Conservation (phyloP, 495 filamentous ascomycete genomes). For the Hypoxylon lienhwacheense region DNA sequence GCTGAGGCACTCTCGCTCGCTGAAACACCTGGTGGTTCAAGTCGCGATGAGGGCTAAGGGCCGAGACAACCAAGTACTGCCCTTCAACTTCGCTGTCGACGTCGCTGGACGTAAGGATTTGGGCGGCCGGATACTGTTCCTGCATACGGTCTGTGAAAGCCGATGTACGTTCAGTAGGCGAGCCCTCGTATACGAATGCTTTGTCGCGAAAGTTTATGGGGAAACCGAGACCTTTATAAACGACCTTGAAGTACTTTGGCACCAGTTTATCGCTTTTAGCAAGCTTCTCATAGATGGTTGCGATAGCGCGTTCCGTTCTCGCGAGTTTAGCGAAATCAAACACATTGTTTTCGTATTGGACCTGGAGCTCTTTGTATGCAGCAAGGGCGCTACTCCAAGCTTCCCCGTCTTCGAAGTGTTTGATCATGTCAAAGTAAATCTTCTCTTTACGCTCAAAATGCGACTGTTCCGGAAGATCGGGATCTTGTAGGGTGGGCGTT, state of each 20-base stretch:
- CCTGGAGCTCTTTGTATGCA: constrained; percentile 86
- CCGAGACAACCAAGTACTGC: constrained; percentile 84
- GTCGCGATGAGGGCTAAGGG: constrained; percentile 80
- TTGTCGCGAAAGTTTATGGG: constrained; percentile 79
- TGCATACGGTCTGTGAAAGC: constrained; percentile 92
- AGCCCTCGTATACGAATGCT: constrained; percentile 88
- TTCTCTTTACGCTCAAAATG: constrained; percentile 92
- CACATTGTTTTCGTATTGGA: constrained; percentile 82
- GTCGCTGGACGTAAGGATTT: constrained; percentile 71
- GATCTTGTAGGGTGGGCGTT: constrained; percentile 71
- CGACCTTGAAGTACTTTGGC: constrained; percentile 88
- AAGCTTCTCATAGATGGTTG: constrained; percentile 87
- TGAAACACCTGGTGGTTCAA: constrained; percentile 85
- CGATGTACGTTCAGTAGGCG: constrained; percentile 71
- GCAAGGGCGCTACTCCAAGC: constrained; percentile 90
- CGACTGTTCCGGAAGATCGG: constrained; percentile 77
- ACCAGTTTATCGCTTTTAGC: constrained; percentile 74
- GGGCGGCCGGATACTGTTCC: constrained; percentile 83
- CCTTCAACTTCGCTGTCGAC: constrained; percentile 78
- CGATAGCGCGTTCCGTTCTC: constrained; percentile 85
- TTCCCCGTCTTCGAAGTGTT: constrained; percentile 87
- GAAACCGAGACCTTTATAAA: constrained; percentile 91
- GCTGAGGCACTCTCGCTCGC: constrained; percentile 75
- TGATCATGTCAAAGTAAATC: constrained; percentile 91
- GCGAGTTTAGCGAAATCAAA: constrained; percentile 94